phyloP scores from a whole-genome alignment of 2,329 filamentous ascomycete genomes.

The Epichloe scottii region DNA sequence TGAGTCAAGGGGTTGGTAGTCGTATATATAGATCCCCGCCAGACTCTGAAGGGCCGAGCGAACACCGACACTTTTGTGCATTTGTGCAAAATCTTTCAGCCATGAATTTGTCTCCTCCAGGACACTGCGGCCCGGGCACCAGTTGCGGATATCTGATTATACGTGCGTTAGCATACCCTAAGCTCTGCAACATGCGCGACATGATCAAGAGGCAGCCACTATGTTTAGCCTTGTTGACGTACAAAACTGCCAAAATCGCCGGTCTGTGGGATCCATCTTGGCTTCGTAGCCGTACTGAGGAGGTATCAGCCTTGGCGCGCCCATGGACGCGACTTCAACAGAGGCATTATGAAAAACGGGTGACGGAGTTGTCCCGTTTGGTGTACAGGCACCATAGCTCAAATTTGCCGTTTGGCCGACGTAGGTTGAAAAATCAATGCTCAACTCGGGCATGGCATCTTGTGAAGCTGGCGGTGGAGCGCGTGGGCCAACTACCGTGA shows the following conservation, averaged over 20 bases:
- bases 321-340: conserved; percentile 3
- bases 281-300: conserved; percentile 19
- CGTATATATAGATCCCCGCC: conserved; percentile 28
- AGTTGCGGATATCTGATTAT: conserved; percentile 23
- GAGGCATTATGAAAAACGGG: neutral
- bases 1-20: conserved; percentile 22
- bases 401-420: neutral
- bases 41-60: conserved; percentile 26
- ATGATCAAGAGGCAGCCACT: neutral
- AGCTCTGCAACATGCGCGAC: neutral
- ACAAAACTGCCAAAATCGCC: conserved; percentile 24
- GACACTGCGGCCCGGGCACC: conserved; percentile 28
- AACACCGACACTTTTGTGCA: conserved; percentile 23
- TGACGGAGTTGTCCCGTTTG: neutral
- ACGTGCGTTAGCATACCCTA: neutral
- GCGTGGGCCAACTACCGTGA: neutral
- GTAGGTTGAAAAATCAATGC: neutral
- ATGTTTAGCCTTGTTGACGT: conserved; percentile 6
- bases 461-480: neutral
- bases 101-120: conserved; percentile 26
- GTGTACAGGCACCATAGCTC: neutral
- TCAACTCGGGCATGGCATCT: neutral
- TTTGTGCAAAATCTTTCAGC: conserved; percentile 27
- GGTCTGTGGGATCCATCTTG: conserved; percentile 22
- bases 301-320: conserved; percentile 11